Conservation (phyloP, 2,329 filamentous ascomycete species). For the Rhynchosporium graminicola region DNA sequence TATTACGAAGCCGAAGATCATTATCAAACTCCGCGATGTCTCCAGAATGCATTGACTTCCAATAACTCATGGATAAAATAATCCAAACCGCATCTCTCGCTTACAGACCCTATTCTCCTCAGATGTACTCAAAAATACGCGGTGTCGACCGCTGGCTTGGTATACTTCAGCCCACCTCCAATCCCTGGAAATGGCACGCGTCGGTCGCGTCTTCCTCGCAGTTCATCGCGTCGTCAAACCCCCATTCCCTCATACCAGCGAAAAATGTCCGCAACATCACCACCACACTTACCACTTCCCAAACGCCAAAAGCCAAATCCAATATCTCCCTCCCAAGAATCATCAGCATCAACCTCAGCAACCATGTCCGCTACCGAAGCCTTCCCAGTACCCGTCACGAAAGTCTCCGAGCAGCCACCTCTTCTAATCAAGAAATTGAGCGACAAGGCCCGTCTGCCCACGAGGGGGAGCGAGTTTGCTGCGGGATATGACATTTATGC, state of each 20-base stretch:
- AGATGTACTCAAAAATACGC: constrained; percentile 10
- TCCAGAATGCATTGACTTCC: not conserved
- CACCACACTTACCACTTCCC: constrained; percentile 36
- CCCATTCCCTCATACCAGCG: constrained; percentile 23
- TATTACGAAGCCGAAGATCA: not conserved
- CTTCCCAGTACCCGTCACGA: constrained; percentile 25
- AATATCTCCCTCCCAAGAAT: constrained; percentile 13
- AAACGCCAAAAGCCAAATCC: constrained; percentile 38
- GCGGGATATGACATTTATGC: constrained; percentile 95
- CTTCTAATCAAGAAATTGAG: constrained; percentile 79
- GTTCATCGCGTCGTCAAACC: constrained; percentile 8
- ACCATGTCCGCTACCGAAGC: constrained; percentile 21
- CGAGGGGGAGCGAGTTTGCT: constrained; percentile 82
- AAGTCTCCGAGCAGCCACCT: constrained; percentile 29
- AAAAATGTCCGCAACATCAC: constrained; percentile 32
- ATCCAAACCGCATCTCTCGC: not conserved
- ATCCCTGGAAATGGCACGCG: not conserved
- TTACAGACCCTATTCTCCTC: constrained; percentile 5
- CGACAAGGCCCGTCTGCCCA: constrained; percentile 76
- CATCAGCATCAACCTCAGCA: constrained; percentile 17
- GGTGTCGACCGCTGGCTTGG: not conserved
- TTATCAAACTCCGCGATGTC: no score
- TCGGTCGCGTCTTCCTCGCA: constrained; percentile 14
- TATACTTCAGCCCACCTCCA: constrained; percentile 11
- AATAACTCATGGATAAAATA: not conserved